These are phyloP conservation scores for Penicillium verhagenii DNA, from an alignment of 495 filamentous ascomycete genomes.

Conservation along the genomic window DNA sequence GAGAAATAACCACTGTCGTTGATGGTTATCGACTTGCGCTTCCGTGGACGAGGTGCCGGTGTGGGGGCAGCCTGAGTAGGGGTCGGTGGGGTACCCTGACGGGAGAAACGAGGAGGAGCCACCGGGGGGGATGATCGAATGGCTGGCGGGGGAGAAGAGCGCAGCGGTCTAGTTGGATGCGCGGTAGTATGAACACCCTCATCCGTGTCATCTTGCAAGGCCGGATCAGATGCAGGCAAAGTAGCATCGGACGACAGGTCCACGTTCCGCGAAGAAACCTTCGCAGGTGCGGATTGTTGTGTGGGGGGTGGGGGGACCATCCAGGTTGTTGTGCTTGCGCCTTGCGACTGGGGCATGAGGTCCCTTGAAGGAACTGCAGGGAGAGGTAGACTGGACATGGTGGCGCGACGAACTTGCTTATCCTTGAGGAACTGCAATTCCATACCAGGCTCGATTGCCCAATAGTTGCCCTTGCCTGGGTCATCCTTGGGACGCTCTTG, in stretches of 20 bases:
- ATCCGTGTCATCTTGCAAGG: constrained; percentile 64
- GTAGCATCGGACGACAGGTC: constrained; percentile 95
- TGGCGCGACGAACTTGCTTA: constrained; percentile 63
- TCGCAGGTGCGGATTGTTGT: constrained; percentile 23
- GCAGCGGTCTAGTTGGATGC: constrained; percentile 35
- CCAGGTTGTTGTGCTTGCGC: constrained; percentile 40
- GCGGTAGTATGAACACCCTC: constrained; percentile 36
- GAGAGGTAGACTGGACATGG: constrained; percentile 46
- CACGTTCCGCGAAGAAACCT: constrained; percentile 26
- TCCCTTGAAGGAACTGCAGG: constrained; percentile 38
- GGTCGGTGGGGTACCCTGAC: constrained; percentile 74
- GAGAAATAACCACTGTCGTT: constrained; percentile 98
- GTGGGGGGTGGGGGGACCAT: constrained; percentile 34
- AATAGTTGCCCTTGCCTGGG: constrained; percentile 98
- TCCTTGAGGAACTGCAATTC: constrained; percentile 87
- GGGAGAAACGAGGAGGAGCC: constrained; percentile 57
- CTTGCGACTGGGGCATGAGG: constrained; percentile 25
- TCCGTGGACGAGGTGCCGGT: constrained; percentile 56
- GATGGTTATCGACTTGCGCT: constrained; percentile 72
- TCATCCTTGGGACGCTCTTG: constrained; percentile 96
- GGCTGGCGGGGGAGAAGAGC: constrained; percentile 60
- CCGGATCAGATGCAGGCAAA: constrained; percentile 79
- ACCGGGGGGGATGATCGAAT: constrained; percentile 90
- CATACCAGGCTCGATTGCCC: constrained; percentile 85
- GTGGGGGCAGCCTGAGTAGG: constrained; percentile 56